A percentile compares a stretch with the other conserved stretches of the same genome.
These are phyloP conservation scores for Boletus fagicola DNA, from an alignment of 768 basidiomycete genomes.

Conservation along the genomic window DNA sequence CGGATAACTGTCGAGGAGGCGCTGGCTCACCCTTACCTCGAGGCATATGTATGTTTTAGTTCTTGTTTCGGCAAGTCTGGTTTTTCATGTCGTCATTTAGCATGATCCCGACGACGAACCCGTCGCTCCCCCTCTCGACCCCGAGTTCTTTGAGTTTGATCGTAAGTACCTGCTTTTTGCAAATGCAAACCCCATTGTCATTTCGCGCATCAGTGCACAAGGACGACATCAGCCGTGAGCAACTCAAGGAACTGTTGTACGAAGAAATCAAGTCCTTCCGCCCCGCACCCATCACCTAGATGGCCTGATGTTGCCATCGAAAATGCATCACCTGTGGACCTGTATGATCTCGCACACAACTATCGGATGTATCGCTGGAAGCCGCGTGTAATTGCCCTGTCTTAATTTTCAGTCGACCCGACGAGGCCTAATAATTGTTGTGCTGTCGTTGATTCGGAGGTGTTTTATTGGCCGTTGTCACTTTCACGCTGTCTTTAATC, in stretches of 20 bases:
- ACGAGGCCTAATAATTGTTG: not conserved
- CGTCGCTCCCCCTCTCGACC: constrained; percentile 89
- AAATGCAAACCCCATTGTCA: not conserved
- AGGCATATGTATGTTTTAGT: constrained; percentile 69
- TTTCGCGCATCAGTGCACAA: constrained; percentile 65
- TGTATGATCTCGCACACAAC: constrained; percentile 2
- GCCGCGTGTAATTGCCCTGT: constrained; percentile 3
- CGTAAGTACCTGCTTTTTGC: constrained; percentile 44
- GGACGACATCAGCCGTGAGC: constrained; percentile 93
- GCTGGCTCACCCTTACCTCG: constrained; percentile 90
- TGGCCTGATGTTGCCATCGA: not conserved
- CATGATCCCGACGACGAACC: constrained; percentile 98
- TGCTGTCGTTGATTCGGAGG: not conserved
- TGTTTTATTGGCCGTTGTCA: constrained; percentile 1
- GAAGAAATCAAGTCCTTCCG: constrained; percentile 93
- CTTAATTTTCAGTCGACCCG: not conserved
- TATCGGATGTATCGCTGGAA: constrained; percentile 7
- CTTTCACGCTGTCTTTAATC: constrained; percentile 1
- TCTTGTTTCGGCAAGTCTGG: not conserved
- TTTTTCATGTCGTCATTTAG: constrained; percentile 35
- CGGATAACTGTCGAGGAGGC: constrained; percentile 94
- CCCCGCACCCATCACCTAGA: constrained; percentile 52
- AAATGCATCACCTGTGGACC: not conserved
- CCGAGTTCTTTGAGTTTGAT: constrained; percentile 98
- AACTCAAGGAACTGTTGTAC: constrained; percentile 90